A percentile compares a stretch with the other conserved stretches of the same genome.
Evolutionary conservation across 169 alveolate species (phyloP).

Genomic region (Cryptosporidium tyzzeri): DNA sequence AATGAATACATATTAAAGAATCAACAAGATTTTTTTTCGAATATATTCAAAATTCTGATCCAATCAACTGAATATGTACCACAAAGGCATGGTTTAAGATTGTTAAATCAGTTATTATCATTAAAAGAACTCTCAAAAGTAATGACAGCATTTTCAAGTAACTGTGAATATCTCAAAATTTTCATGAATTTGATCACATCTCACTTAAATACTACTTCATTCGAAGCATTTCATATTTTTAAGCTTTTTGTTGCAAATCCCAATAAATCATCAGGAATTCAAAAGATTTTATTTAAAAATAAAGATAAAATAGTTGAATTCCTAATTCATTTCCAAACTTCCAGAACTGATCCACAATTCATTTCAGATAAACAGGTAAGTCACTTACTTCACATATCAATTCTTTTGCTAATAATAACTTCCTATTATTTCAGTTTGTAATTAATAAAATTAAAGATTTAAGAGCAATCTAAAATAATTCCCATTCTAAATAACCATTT

Average conservation of each 20-base stretch:
- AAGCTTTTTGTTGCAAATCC: constrained; percentile 80
- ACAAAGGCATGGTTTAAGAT: constrained; percentile 62
- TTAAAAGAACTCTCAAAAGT: constrained; percentile 44
- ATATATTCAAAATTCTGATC: constrained; percentile 31
- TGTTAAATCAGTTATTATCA: constrained; percentile 45
- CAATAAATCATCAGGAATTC: constrained; percentile 47
- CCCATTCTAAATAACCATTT: background rate
- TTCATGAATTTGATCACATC: constrained; percentile 61
- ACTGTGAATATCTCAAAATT: constrained; percentile 32
- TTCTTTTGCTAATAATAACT: background rate
- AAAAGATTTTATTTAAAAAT: constrained; percentile 35
- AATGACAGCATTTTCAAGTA: constrained; percentile 57
- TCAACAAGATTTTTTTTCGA: constrained; percentile 22
- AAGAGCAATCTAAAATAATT: background rate
- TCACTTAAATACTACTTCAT: constrained; percentile 34
- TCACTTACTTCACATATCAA: background rate
- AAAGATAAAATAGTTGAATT: constrained; percentile 36
- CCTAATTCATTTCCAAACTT: constrained; percentile 42
- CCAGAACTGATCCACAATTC: constrained; percentile 51
- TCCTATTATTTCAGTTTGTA: constrained; percentile 4
- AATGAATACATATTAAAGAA: constrained; percentile 46
- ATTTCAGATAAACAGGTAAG: constrained; percentile 66
- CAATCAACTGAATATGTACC: constrained; percentile 68
- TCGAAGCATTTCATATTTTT: constrained; percentile 79
- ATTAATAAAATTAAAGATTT: constrained; percentile 21